phyloP scores from a whole-genome alignment of 768 basidiomycete genomes.

The Mrakia gelida region DNA sequence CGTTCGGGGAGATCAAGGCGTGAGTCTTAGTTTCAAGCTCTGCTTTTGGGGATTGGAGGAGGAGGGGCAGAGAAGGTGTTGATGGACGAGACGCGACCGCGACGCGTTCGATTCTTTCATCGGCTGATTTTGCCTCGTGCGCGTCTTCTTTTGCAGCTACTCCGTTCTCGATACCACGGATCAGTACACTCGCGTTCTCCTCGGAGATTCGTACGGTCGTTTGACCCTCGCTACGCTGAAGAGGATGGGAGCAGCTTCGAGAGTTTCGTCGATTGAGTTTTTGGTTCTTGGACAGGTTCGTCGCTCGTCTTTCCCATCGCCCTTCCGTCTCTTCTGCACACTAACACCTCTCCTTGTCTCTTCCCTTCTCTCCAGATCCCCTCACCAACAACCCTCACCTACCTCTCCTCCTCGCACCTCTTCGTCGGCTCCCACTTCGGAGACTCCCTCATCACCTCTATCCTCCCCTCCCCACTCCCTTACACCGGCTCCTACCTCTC shows the following conservation, averaged over 20 bases:
- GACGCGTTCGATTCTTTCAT: neutral
- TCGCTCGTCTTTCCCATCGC: neutral
- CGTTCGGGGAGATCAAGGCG: constrained; percentile 69
- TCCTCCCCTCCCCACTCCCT: constrained; percentile 55
- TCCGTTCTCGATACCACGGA: constrained; percentile 20
- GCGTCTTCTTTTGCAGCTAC: neutral
- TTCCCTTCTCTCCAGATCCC: constrained; percentile 55
- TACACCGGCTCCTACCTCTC: constrained; percentile 47
- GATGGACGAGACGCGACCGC: neutral
- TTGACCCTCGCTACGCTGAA: constrained; percentile 62
- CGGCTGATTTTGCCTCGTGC: neutral
- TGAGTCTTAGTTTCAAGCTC: constrained; percentile 46
- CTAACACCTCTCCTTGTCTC: neutral
- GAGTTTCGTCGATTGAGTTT: constrained; percentile 48
- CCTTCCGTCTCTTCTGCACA: neutral
- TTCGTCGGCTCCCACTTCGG: constrained; percentile 79
- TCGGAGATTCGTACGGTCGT: constrained; percentile 65
- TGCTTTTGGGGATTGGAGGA: too few species aligned
- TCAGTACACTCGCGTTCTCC: constrained; percentile 8
- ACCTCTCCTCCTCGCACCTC: constrained; percentile 63
- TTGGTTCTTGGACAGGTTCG: constrained; percentile 69
- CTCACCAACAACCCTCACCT: constrained; percentile 64
- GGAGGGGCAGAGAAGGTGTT: neutral
- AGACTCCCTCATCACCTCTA: constrained; percentile 69
- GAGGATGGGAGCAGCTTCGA: constrained; percentile 34